phyloP scores from a whole-genome alignment of 306 rosid genomes.

The Vigna hirtella region DNA sequence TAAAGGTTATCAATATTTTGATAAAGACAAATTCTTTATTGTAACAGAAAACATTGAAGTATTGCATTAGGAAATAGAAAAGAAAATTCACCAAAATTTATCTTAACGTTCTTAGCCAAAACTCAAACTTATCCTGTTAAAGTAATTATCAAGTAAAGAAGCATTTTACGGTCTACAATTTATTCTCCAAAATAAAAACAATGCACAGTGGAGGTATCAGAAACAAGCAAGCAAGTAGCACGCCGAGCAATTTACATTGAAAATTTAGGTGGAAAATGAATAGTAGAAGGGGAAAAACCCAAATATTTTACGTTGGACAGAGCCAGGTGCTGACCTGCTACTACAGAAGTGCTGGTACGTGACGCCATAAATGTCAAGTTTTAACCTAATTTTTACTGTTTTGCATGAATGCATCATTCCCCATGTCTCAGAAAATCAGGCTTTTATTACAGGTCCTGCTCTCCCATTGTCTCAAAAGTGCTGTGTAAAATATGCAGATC shows the following conservation, averaged over 20 bases:
- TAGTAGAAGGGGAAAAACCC: not conserved
- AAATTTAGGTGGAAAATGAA: not conserved
- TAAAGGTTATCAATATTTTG: not conserved
- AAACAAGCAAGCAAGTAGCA: not conserved
- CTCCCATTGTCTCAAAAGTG: conserved; percentile 33
- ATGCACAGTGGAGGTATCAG: not conserved
- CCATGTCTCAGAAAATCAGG: conserved; percentile 54
- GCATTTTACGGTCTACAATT: not conserved
- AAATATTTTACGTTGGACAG: conserved; percentile 32
- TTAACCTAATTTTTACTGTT: conserved; percentile 49
- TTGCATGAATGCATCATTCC: conserved; percentile 58
- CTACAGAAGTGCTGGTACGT: conserved; percentile 48
- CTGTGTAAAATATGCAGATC: conserved; percentile 56
- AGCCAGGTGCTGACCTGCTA: conserved; percentile 49
- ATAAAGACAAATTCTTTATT: not conserved
- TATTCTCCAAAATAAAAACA: not conserved
- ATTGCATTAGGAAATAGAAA: not conserved
- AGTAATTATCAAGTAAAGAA: not conserved
- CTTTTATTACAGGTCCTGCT: conserved; percentile 49
- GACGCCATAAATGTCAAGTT: conserved; percentile 50
- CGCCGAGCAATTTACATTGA: not conserved
- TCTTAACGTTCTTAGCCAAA: not conserved
- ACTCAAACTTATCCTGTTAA: not conserved
- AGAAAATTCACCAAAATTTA: not conserved
- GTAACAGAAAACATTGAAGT: not conserved